phyloP scores from a whole-genome alignment of 495 filamentous ascomycete species.

The Penicillium maclennaniae region DNA sequence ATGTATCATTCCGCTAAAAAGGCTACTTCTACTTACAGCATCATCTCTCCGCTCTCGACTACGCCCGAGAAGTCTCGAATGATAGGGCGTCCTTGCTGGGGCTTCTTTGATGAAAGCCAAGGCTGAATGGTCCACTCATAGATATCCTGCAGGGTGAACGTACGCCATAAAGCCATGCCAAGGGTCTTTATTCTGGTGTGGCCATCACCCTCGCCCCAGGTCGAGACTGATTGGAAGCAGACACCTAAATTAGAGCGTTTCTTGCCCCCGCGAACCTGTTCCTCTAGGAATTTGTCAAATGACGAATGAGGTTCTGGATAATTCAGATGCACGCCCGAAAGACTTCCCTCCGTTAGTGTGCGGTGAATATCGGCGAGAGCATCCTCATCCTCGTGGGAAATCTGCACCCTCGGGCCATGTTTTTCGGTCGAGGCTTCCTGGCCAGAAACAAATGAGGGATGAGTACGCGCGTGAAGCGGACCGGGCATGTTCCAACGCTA shows the following conservation, averaged over 20 bases:
- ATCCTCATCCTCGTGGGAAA: constrained; percentile 32
- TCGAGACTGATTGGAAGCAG: constrained; percentile 36
- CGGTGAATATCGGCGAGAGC: constrained; percentile 36
- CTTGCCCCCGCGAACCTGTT: constrained; percentile 30
- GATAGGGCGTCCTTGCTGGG: constrained; percentile 28
- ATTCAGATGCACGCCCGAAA: constrained; percentile 3
- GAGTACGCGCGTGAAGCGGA: constrained; percentile 26
- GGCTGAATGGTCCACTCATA: constrained; percentile 41
- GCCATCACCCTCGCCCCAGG: constrained; percentile 32
- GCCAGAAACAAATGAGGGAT: constrained; percentile 21
- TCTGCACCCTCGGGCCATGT: constrained; percentile 27
- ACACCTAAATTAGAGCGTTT: constrained; percentile 34
- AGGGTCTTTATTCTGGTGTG: constrained; percentile 34
- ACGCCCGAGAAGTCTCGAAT: constrained; percentile 63
- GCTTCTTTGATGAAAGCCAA: constrained; percentile 27
- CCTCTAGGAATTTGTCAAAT: constrained; percentile 37
- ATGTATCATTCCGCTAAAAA: background rate
- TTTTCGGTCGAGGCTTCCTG: constrained; percentile 15
- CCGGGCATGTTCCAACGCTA: constrained; percentile 28
- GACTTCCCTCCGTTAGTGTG: constrained; percentile 25
- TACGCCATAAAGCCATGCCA: constrained; percentile 35
- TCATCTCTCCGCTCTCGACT: constrained; percentile 67
- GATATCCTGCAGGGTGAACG: constrained; percentile 33
- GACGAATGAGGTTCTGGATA: constrained; percentile 37
- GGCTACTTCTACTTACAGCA: constrained; percentile 44